Evolutionary conservation across 2,329 filamentous ascomycete species (phyloP).

Genomic region (Polytolypa hystricis): DNA sequence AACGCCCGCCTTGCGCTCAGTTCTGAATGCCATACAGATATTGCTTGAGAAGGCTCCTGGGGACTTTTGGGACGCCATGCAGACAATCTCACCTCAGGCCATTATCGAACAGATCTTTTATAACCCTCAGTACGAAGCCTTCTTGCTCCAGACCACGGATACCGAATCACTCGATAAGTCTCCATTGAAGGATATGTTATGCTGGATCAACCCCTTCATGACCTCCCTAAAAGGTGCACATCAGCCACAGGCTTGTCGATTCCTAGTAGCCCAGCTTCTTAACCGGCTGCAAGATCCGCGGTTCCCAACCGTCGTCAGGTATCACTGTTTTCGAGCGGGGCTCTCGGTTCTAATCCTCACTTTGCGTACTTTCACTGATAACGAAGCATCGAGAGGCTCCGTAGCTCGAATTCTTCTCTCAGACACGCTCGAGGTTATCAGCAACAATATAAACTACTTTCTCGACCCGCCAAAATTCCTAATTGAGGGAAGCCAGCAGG

Average conservation of each 20-base stretch:
- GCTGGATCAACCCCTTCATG: slow-evolving; percentile 70
- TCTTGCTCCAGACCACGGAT: slow-evolving; percentile 40
- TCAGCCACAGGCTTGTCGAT: slow-evolving; percentile 67
- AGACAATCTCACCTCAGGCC: slow-evolving; percentile 64
- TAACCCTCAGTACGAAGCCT: slow-evolving; percentile 54
- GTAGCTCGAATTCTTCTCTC: slow-evolving; percentile 38
- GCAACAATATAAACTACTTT: slow-evolving; percentile 43
- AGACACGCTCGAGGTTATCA: slow-evolving; percentile 37
- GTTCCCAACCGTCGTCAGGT: slow-evolving; percentile 32
- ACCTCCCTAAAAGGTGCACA: slow-evolving; percentile 64
- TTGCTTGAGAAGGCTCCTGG: slow-evolving; percentile 65
- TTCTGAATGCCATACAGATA: slow-evolving; percentile 58
- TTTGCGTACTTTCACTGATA: slow-evolving; percentile 37
- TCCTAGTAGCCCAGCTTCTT: slow-evolving; percentile 66
- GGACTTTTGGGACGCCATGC: slow-evolving; percentile 82
- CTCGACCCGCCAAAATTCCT: slow-evolving; percentile 45
- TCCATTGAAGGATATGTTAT: slow-evolving; percentile 53
- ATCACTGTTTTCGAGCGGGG: slow-evolving; percentile 37
- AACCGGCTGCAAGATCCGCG: slow-evolving; percentile 39
- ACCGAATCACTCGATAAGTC: slow-evolving; percentile 43
- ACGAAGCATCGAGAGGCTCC: slow-evolving; percentile 33
- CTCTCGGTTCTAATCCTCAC: slow-evolving; percentile 36
- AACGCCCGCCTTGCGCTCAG: slow-evolving; percentile 52
- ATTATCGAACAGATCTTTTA: slow-evolving; percentile 77
- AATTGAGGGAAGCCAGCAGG: slow-evolving; percentile 37